phyloP scores from a whole-genome alignment of 371 early-diverging fungal species.

The Rhizomucor miehei region DNA sequence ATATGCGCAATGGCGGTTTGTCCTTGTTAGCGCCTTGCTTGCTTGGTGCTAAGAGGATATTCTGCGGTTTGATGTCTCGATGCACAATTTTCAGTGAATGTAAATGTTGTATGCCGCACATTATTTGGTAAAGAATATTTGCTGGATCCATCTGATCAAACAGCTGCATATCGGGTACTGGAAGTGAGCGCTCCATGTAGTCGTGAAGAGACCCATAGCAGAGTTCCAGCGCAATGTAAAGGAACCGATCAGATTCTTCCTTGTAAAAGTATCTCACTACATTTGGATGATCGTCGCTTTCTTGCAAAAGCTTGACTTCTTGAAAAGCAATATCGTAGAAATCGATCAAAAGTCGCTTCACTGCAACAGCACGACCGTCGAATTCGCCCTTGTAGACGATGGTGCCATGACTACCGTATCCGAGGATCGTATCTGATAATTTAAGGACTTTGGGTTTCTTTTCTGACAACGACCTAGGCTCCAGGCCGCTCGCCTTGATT shows the following conservation, averaged over 20 bases:
- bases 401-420: constrained; percentile 97
- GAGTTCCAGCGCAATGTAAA: constrained; percentile 94
- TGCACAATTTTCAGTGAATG: constrained; percentile 95
- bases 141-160: constrained; percentile 44
- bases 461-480: constrained; percentile 26
- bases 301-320: constrained; percentile 89
- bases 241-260: constrained; percentile 86
- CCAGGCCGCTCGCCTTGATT: constrained; percentile 17
- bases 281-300: constrained; percentile 94
- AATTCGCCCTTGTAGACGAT: constrained; percentile 92
- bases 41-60: constrained; percentile 79
- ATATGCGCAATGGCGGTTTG: constrained; percentile 52
- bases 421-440: constrained; percentile 42
- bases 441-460: constrained; percentile 30
- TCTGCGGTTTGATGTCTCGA: constrained; percentile 94
- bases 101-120: constrained; percentile 82
- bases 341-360: constrained; percentile 91
- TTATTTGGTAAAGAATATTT: constrained; percentile 72
- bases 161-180: constrained; percentile 25
- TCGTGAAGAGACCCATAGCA: constrained; percentile 80
- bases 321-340: constrained; percentile 93
- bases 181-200: constrained; percentile 41
- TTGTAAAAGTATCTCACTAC: constrained; percentile 95
- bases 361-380: constrained; percentile 89
- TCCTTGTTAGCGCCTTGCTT: constrained; percentile 26